Conservation (phyloP, 1,284 basidiomycete species). For the Cystobasidium pallidum region DNA sequence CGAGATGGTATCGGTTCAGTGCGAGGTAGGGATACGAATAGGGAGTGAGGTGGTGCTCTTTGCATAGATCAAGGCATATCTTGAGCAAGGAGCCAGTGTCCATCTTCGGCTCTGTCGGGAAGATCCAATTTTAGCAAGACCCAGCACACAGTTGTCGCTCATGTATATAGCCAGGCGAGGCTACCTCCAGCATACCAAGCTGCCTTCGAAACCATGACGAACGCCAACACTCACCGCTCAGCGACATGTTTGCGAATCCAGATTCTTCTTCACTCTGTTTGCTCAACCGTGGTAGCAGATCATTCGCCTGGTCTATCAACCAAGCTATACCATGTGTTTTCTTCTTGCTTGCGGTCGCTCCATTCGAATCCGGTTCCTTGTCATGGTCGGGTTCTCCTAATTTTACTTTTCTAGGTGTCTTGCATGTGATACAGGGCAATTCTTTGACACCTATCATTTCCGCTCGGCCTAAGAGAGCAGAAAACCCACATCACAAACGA, state of each 20-base stretch:
- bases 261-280: constrained; percentile 9
- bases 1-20: constrained; percentile 7
- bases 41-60: constrained; percentile 17
- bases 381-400: constrained; percentile 3
- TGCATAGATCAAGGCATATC: constrained; percentile 1
- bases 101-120: neutral
- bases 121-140: too few relatives aligned
- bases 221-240: neutral
- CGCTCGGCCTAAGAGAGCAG: constrained; percentile 5
- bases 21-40: constrained; percentile 36
- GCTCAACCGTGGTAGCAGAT: constrained; percentile 1
- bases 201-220: too few relatives aligned
- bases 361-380: neutral
- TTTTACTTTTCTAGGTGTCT: constrained; percentile 2
- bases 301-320: constrained; percentile 3
- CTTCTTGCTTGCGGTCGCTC: neutral
- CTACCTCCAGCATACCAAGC: too few relatives aligned
- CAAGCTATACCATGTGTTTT: constrained; percentile 11
- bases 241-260: neutral
- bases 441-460: constrained; percentile 18
- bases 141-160: too few relatives aligned
- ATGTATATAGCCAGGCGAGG: too few relatives aligned
- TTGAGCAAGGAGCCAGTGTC: constrained; percentile 7
- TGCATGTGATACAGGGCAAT: constrained; percentile 15
- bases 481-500: too few relatives aligned